Evolutionary conservation across 768 basidiomycete species (phyloP), one percentile per base, ranked within the genome.

Genomic region (Termitomyces eurrhizus): DNA sequence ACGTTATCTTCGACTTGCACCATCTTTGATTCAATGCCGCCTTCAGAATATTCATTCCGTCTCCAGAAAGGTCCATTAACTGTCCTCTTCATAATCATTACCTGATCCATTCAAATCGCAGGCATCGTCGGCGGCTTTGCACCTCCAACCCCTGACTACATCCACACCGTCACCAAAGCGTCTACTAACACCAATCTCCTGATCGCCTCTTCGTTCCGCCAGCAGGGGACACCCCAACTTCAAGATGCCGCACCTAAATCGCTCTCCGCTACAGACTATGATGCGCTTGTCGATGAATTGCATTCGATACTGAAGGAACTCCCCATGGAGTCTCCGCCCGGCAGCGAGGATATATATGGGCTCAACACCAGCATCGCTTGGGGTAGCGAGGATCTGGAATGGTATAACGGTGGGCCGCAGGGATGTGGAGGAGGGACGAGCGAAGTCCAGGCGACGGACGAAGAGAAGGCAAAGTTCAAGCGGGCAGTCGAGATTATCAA

Each of bases 81-180:
- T 39, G 24, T 49, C 18, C n/a, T 21, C 35, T 12, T 12, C 16
- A 24, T 29, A 33, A 49, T 21, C 33, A 18, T 44, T 52, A 33
- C 54, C 54, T 16, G 39, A 50, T 39, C 24, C 16, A 37, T 7
- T 5, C 26, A n/a, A 3, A 59, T 52, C 45, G 8, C 52, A 92
- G 91, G 91, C 61, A 92, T 92, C 69, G 71, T 75, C 13, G 90
- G 90, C 35, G 91, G 91, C 45, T 89, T 93, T 67, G 84, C 83
- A 13, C 87, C 89, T 0, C 85, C 91, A 4, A 85, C 77, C 7
- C 85, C 88, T 3, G 73, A 73, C 32, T 83, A 82, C 14, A 73
- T 87, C 66, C 76, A 83, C 68, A 77, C 77, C 29, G 66, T 92
- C 64, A 80, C 83, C 24, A 75, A 78, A 50, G 50, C 76, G 2